Evolutionary conservation across 441 rosid genomes (phyloP), one percentile per base, ranked within the genome.

Genomic region (Biscutella laevigata): DNA sequence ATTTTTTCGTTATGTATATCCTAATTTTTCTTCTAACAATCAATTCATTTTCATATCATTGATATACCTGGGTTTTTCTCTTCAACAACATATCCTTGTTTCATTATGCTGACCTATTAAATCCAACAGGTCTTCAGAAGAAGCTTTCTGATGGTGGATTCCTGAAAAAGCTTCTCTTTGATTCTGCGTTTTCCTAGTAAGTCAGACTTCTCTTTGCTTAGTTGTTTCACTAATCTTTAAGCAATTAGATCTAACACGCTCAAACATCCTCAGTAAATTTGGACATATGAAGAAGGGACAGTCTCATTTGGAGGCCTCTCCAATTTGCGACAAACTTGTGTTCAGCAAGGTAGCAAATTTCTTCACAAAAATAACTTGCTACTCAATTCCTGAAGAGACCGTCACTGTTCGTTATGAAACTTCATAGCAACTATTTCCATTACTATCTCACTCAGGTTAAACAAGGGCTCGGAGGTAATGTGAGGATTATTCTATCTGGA

Each of bases 381-480:
- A 37, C 16, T 34, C 0, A 27, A 10, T n/a, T 19, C 28, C 7
- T 4, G 15, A 38, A 42, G 36, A 39, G 40, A 14, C 38, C 29
- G 17, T 35, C 43, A 28, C 19, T 52, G 48, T 36, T 27, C 2
- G 6, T 1, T 19, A 15, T 14, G 33, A 34, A 27, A 27, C 16
- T 49, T 50, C 11, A 28, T 43, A 29, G 53, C 12, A 46, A 19
- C 40, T 48, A 48, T 21, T 27, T 14, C 41, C 45, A 42, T 57
- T 50, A 58, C 51, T 75, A 37, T 51, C 44, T 52, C 38, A 16
- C 49, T 43, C 51, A 88, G 98, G 96, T 91, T 40, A 83, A 78
- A 77, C 80, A 83, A 80, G 94, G 82, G 3, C 76, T 88, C 69
- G 98, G 98, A 36, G 98, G 98, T 49, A 82, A 70, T 10, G 90